Evolutionary conservation across 176 grass and related monocot species (phyloP), one percentile per base, ranked within the genome.

Genomic region (Hsuehochloa calcarea): DNA sequence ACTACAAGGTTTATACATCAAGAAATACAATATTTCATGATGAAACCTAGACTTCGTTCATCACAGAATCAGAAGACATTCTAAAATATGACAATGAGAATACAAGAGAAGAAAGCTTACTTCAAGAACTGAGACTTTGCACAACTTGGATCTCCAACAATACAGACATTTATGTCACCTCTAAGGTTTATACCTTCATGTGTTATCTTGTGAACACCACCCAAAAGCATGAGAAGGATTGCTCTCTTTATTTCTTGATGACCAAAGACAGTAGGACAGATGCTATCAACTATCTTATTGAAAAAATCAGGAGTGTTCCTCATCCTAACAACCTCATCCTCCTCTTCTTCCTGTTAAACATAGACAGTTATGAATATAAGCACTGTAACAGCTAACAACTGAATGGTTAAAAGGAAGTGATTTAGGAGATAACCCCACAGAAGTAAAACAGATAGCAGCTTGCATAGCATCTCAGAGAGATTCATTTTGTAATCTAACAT

Each of bases 181-280:
- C 93, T 92, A 78, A 99, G 93, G 78, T 99, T 99, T 67, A 99
- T 99, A 65, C 96, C 93, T 95, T 99, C 93, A 90, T 99, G 93
- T 43, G 96, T 99, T 80, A 92, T 77, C 84, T 99, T 99, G 88
- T 96, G 96, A 71, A 99, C 96, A 44, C 96, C 96, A 58, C 96
- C 96, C 90, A 99, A 84, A 90, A 99, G 86, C 93, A 96, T 96
- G 74, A 99, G 91, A 60, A 96, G 83, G 55, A 94, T 65, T 55
- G 96, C 96, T 83, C 96, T 87, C 85, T 99, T 99, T 84, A 95
- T 95, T 90, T 96, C 96, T 90, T 95, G 93, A 85, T 99, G 96
- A 31, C 96, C 96, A 87, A 99, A 99, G 84, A 96, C 74, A 0
- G 93, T 94, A 54, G 96, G 96, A 59, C 91, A 99, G 75, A 99